Evolutionary conservation across 768 basidiomycete species (phyloP).

Genomic region (Serendipita vermifera): DNA sequence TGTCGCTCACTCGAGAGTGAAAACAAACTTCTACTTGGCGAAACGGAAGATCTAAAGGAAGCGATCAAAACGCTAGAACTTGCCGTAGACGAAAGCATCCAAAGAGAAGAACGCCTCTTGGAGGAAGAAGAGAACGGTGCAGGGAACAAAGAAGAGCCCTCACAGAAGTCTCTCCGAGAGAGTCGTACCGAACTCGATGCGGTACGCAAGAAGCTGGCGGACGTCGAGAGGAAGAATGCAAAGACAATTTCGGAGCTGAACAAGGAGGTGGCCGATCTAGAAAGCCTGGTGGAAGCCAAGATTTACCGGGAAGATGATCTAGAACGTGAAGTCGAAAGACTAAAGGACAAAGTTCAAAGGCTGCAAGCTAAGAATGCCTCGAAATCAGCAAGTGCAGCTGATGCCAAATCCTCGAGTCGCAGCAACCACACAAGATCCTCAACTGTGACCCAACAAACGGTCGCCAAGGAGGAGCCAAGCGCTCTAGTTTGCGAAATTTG

Average conservation of each 20-base stretch:
- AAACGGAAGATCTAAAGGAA: conserved; percentile 63
- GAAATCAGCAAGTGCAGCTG: not conserved
- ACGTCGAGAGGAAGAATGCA: conserved; percentile 63
- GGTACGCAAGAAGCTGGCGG: conserved; percentile 51
- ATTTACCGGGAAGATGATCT: conserved; percentile 89
- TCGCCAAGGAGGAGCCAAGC: conserved; percentile 7
- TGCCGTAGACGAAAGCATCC: conserved; percentile 49
- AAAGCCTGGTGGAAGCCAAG: conserved; percentile 90
- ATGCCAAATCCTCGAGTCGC: not conserved
- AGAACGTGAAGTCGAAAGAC: conserved; percentile 66
- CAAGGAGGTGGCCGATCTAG: conserved; percentile 86
- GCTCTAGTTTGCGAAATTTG: conserved; percentile 62
- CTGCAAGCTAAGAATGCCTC: not conserved
- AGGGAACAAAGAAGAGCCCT: not conserved
- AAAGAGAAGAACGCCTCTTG: conserved; percentile 33
- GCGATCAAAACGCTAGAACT: conserved; percentile 68
- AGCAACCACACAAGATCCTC: not conserved
- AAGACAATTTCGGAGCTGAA: conserved; percentile 67
- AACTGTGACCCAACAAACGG: not conserved
- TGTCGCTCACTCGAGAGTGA: conserved; percentile 65
- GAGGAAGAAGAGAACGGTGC: conserved; percentile 12
- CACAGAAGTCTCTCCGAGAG: not conserved
- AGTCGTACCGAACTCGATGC: conserved; percentile 14
- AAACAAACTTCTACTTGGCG: conserved; percentile 53
- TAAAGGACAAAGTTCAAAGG: conserved; percentile 48